Evolutionary conservation across 495 filamentous ascomycete genomes (phyloP).

Genomic region (Aspergillus sclerotiicarbonarius): DNA sequence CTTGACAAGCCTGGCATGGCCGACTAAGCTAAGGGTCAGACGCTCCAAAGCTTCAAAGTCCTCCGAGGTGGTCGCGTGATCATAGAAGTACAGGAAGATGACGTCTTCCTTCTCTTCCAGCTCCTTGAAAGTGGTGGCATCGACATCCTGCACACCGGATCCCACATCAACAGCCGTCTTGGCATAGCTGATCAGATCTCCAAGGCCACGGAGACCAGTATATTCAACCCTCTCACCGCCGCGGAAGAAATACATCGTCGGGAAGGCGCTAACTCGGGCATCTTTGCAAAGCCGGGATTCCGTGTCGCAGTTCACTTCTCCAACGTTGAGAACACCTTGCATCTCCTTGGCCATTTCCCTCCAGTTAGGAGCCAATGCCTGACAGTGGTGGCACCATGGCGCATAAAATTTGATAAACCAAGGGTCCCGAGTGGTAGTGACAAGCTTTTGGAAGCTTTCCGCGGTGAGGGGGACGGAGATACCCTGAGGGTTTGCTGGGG

Average conservation of each 20-base stretch:
- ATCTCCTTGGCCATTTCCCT: conserved; percentile 84
- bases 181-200: conserved; percentile 82
- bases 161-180: conserved; percentile 80
- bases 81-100: conserved; percentile 95
- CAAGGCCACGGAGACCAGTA: conserved; percentile 85
- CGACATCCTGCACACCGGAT: conserved; percentile 75
- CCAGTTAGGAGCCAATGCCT: conserved; percentile 89
- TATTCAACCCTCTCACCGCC: conserved; percentile 92
- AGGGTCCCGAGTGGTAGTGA: conserved; percentile 83
- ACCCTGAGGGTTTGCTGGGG: conserved; percentile 70
- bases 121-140: conserved; percentile 70
- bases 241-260: conserved; percentile 90
- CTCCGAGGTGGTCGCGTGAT: conserved; percentile 86
- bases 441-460: conserved; percentile 80
- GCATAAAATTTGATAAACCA: conserved; percentile 99
- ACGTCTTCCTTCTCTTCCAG: conserved; percentile 93
- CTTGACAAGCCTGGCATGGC: conserved; percentile 88
- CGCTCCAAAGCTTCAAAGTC: conserved; percentile 89
- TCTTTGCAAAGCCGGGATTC: conserved; percentile 88
- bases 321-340: conserved; percentile 82
- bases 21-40: conserved; percentile 79
- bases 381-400: conserved; percentile 94
- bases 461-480: conserved; percentile 71
- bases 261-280: conserved; percentile 71
- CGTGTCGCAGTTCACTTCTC: conserved; percentile 92